These are phyloP conservation scores for Malassezia yamatoensis DNA, from an alignment of 1,284 basidiomycete species.

Conservation along the genomic window DNA sequence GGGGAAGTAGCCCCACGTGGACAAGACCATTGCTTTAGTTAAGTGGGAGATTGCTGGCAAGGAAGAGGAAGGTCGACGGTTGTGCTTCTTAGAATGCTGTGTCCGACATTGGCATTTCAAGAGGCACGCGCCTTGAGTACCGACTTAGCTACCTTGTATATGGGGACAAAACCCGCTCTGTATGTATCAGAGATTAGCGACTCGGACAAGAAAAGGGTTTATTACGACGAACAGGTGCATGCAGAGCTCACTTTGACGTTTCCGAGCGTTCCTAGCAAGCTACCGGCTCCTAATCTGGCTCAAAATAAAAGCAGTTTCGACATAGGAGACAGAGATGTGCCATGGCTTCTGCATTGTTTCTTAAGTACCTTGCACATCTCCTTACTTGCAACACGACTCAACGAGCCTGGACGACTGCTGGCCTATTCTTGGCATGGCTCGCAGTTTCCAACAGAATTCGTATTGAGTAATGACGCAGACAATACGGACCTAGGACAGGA, in stretches of 20 bases:
- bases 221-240: constrained; percentile 12
- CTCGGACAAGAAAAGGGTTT: neutral
- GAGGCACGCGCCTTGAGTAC: constrained; percentile 12
- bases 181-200: neutral
- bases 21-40: neutral
- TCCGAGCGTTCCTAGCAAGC: constrained; percentile 7
- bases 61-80: too few species aligned
- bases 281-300: neutral
- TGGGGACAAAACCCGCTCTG: neutral
- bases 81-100: neutral
- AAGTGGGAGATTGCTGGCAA: too few species aligned
- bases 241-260: constrained; percentile 1
- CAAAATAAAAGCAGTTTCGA: too few species aligned
- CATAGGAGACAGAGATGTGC: neutral
- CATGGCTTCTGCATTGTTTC: neutral
- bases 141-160: constrained; percentile 10
- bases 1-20: too few species aligned
- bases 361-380: neutral
- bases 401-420: neutral
- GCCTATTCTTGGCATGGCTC: constrained; percentile 3
- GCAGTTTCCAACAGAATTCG: neutral
- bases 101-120: constrained; percentile 9
- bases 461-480: neutral
- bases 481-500: too few species aligned
- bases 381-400: neutral